Evolutionary conservation across 2,329 filamentous ascomycete genomes (phyloP), one percentile per base, ranked within the genome.

Genomic region (Metarhizium guizhouense): DNA sequence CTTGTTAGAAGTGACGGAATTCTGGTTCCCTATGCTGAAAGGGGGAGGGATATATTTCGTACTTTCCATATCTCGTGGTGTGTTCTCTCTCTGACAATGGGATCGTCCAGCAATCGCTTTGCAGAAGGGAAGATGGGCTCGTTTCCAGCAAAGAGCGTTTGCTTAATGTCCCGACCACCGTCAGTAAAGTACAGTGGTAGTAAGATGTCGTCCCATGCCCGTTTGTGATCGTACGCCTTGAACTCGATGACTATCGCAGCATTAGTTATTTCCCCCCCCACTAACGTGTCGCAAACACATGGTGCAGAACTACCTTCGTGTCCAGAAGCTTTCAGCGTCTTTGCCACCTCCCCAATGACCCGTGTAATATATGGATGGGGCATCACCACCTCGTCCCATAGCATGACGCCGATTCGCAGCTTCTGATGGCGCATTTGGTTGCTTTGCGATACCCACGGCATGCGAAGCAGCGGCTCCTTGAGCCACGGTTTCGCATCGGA

Each of bases 71-170:
- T 60, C 13, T 71, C 70, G 1, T 65, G 52, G n/a, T 75, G 70
- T 2, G 68, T 70, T 47, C 68, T 67, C 56, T 85, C 81, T 2
- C 80, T 74, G 3, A 83, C 70, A 52, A 87, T 84, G 63, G 79
- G 83, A 29, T 57, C 52, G 45, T 56, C 50, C 14, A 59, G 36
- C 25, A 59, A 40, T 3, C 58, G 43, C 56, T 80, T 73, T 0
- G 81, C 77, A 1, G 87, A 68, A 0, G 84, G 82, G 1, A 78
- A 69, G 63, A 76, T 72, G 0, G 84, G 82, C 62, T 88, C 84
- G 1, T 78, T 79, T 0, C 77, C 77, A 1, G 73, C 70, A 2
- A 75, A 70, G 3, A 87, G 72, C 0, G 76, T 73, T 2, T 72
- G 73, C 1, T 68, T 67, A 34, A 79, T 78, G 56, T 82, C 77